Evolutionary conservation across 2,329 filamentous ascomycete genomes (phyloP).

Genomic region (Pyrenochaeta sp.): DNA sequence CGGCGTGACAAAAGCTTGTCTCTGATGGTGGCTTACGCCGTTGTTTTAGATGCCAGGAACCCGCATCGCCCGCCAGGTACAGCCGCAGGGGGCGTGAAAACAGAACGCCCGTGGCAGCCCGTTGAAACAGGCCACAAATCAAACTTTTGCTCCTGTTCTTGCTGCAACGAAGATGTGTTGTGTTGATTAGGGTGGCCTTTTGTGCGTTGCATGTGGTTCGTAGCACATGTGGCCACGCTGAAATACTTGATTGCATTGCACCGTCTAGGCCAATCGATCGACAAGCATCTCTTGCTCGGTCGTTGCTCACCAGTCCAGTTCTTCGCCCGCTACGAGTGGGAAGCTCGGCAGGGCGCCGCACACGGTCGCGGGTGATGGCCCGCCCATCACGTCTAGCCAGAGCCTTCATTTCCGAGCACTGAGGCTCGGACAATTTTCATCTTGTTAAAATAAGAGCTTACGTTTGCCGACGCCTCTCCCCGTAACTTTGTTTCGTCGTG

Average conservation of each 20-base stretch:
- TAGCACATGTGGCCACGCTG: neutral
- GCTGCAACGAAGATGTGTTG: constrained; percentile 8
- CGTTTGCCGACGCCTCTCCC: constrained; percentile 4
- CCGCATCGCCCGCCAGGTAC: constrained; percentile 16
- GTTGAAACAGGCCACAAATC: neutral
- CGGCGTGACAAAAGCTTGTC: constrained; percentile 36
- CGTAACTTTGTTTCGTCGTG: constrained; percentile 8
- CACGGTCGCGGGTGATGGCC: constrained; percentile 1
- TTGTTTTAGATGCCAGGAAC: constrained; percentile 37
- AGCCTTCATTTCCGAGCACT: constrained; percentile 7
- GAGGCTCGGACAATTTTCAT: constrained; percentile 1
- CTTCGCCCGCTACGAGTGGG: neutral
- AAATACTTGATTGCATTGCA: neutral
- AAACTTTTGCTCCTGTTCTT: neutral
- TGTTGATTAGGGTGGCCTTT: constrained; percentile 4
- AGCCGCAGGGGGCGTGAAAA: constrained; percentile 21
- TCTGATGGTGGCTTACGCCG: constrained; percentile 21
- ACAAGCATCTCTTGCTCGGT: neutral
- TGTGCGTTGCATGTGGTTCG: constrained; percentile 1
- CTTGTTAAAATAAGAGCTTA: constrained; percentile 8
- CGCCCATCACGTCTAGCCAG: constrained; percentile 1
- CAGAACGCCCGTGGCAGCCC: constrained; percentile 11
- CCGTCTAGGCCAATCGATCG: neutral
- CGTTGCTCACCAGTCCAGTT: too few relatives aligned
- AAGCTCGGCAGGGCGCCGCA: neutral